A percentile compares a stretch with the other conserved stretches of the same genome.
These are phyloP conservation scores for Aspergillus sp. DNA, from an alignment of 2,329 filamentous ascomycete genomes.

Conservation along the genomic window DNA sequence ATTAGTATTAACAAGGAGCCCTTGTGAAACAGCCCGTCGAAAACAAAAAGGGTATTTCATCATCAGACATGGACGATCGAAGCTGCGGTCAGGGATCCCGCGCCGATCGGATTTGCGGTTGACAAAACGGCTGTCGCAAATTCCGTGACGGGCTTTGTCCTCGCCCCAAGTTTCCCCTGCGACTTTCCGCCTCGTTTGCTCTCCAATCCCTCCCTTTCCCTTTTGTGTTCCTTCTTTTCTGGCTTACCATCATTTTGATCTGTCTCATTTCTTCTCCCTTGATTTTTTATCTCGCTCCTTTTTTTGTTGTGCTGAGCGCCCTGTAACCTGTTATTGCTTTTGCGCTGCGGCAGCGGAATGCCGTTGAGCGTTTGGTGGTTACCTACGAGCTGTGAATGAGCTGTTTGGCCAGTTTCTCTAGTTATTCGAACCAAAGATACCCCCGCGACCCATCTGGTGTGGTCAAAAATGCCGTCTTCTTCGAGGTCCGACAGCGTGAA, in stretches of 20 bases:
- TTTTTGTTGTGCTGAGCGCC: background rate
- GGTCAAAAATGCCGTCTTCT: slow-evolving; percentile 30
- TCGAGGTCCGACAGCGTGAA: slow-evolving; percentile 35
- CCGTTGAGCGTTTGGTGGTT: slow-evolving; percentile 8
- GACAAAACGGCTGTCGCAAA: background rate
- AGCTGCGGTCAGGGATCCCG: background rate
- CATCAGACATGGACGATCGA: background rate
- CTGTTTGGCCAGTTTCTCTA: background rate
- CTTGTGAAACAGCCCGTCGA: background rate
- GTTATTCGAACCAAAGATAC: slow-evolving; percentile 8
- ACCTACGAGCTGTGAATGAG: slow-evolving; percentile 2
- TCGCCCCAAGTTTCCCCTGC: background rate
- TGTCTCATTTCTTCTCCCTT: background rate
- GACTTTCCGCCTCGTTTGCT: background rate
- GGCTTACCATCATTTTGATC: background rate
- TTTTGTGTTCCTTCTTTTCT: background rate
- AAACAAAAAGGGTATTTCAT: background rate
- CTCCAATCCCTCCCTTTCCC: background rate
- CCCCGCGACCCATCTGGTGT: background rate
- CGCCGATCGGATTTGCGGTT: background rate
- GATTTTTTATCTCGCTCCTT: background rate
- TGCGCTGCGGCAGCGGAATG: slow-evolving; percentile 19
- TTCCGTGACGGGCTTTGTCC: background rate
- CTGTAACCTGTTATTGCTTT: background rate
- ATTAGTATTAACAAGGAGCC: no score